Base-by-base conservation (phyloP, 2,329 filamentous ascomycete species). In the Epichloe hybrida region DNA sequence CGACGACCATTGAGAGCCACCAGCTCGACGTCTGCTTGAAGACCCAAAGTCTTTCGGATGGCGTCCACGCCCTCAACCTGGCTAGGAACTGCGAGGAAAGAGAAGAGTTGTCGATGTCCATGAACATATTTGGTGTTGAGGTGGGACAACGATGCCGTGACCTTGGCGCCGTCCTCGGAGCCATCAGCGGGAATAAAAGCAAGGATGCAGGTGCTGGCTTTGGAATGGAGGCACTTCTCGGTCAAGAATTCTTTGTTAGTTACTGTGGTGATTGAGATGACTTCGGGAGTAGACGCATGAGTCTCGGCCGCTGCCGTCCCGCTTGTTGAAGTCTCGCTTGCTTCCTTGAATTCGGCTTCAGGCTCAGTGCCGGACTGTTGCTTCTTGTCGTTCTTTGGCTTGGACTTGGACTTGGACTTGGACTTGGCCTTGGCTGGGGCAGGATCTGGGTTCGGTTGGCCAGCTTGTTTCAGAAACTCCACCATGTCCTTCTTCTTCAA, bases 1-100 rank as follows among this genome's bases (percentile, higher is more conserved):
- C 89, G 81, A 61, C 90, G 88, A 35, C 80, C 85, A 66, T 96
- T 96, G 53, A 95, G 66, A 15, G 89, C 89, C 50, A 97, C 73
- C 43, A 97, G 69, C 62, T 90, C 82, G 15, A 88, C 71, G 6
- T 79, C 70, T 1, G 72, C 70, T 1, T 68, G 65, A 21, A 96
- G 72, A 1, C 72, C 76, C 17, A 96, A 77, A 3, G 60, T 57
- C 38, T 62, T 58, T 23, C 59, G 60, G 2, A 71, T 53, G 56
- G 84, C 84, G 0, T 60, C 57, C 1, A 61, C 53, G 3, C 61
- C 61, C 2, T 64, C 64, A 34, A 66, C 56, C 38, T 74, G 71
- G 41, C 72, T 71, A 12, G 87, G 78, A 0, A 97, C 73, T 47
- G 83, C 80, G 64, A 84, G 91, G 68, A 95, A 85, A 23, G 90